phyloP scores from a whole-genome alignment of 306 rosid genomes.

The Casuarina glauca region DNA sequence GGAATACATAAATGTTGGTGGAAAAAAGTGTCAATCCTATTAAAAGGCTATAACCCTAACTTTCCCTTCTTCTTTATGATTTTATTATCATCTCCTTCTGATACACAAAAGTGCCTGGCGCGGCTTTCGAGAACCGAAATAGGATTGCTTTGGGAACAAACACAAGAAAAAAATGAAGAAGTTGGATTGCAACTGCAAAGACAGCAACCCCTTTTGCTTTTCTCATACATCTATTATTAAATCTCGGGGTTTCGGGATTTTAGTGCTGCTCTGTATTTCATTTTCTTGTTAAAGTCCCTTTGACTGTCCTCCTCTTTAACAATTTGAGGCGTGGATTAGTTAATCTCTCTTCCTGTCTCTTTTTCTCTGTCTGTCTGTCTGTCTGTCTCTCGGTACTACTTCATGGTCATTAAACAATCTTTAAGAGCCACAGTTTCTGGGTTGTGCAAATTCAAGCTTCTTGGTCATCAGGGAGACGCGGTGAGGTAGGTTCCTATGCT shows the following conservation, averaged over 20 bases:
- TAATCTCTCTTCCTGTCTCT: not conserved
- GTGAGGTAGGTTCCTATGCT: not conserved
- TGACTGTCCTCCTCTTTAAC: not conserved
- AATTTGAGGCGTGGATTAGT: not conserved
- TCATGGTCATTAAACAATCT: not conserved
- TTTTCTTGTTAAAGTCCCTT: not conserved
- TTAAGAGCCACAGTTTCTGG: not conserved
- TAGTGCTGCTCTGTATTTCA: not conserved
- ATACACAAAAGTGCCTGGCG: not conserved
- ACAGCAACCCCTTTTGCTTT: slow-evolving; percentile 10
- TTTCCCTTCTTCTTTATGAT: not conserved
- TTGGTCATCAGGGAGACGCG: not conserved
- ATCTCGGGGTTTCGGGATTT: slow-evolving; percentile 4
- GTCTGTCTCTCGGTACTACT: not conserved
- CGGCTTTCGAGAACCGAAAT: slow-evolving; percentile 6
- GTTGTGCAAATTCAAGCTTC: not conserved
- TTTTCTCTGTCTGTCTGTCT: not conserved
- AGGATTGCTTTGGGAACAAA: not conserved
- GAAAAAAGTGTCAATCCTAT: not conserved
- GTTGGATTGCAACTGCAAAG: slow-evolving; percentile 5
- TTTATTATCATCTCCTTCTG: not conserved
- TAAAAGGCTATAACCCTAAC: not conserved
- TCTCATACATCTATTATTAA: not conserved
- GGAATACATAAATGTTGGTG: not conserved
- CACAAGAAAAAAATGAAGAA: not conserved